Evolutionary conservation across 2,329 filamentous ascomycete species (phyloP).

Genomic region (Scedosporium minutisporum): DNA sequence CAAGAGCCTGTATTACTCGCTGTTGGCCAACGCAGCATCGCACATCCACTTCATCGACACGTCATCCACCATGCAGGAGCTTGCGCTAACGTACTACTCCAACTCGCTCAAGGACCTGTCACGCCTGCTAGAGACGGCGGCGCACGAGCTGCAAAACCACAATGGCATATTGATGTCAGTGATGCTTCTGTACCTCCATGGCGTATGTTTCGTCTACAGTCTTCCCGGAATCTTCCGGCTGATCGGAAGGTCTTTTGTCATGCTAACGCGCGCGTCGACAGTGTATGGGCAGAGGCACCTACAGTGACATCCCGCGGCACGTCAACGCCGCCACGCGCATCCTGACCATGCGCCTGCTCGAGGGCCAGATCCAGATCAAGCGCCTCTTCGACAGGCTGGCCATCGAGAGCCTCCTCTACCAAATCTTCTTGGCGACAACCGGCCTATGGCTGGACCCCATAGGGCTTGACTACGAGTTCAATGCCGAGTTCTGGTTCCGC

Average conservation of each 20-base stretch:
- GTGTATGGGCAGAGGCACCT: constrained; percentile 13
- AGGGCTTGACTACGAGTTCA: constrained; percentile 7
- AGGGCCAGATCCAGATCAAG: constrained; percentile 6
- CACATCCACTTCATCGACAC: constrained; percentile 14
- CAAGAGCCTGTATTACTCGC: constrained; percentile 19
- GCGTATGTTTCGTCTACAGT: constrained; percentile 10
- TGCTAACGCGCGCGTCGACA: neutral
- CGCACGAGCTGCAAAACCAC: constrained; percentile 11
- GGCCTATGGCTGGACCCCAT: constrained; percentile 14
- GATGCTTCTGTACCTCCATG: constrained; percentile 17
- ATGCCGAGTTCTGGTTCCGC: constrained; percentile 11
- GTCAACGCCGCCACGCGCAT: constrained; percentile 14
- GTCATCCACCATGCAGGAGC: constrained; percentile 12
- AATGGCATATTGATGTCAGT: constrained; percentile 16
- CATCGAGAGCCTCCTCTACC: constrained; percentile 16
- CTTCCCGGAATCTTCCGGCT: neutral
- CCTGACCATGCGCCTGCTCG: constrained; percentile 10
- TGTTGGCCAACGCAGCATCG: constrained; percentile 17
- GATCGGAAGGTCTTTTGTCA: no score
- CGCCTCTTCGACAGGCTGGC: constrained; percentile 14
- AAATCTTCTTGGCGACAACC: constrained; percentile 13
- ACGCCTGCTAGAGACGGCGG: constrained; percentile 7
- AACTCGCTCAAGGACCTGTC: constrained; percentile 13
- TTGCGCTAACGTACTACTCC: constrained; percentile 15
- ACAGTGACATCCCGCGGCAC: constrained; percentile 13